Base-by-base conservation (phyloP, 768 basidiomycete genomes). In the Auriscalpium vulgare region DNA sequence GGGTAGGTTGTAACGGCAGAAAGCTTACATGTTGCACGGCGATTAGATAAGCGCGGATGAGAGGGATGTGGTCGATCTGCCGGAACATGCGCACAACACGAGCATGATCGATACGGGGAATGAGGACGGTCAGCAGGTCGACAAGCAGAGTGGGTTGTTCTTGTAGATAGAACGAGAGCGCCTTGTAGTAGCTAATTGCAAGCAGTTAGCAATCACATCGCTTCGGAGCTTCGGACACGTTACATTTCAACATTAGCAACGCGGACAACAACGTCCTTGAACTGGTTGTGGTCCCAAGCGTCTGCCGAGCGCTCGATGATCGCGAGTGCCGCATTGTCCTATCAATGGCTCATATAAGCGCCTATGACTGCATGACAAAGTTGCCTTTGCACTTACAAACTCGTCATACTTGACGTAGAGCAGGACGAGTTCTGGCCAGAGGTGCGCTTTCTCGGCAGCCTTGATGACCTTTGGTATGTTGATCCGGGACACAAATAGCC, bases 391-490 rank as follows among this genome's bases (percentile, higher is more conserved):
- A 78, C 85, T 61, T 60, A 87, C 87, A 67, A 85, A 93, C 78
- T 95, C 90, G 67, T 97, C 97, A 65, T 99, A 99, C 73, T 97
- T 97, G 76, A 98, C 87, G 72, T 98, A 99, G 51, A 99, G 74
- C 82, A 95, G 98, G 37, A 99, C 95, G 11, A 99, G 83, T 69
- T 98, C 95, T 10, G 95, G 87, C 97, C 97, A 99, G 47, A 99
- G 82, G 63, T 98, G 97, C 17, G 93, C 94, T 65, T 88, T 90
- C 76, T 98, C 95, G 3, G 95, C 84, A 10, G 94, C 92, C 73
- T 87, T 88, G 77, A 98, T 94, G 65, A 97, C 95, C 82, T 99
- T 98, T 51, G 97, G 97, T 64, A 99, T 97, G 74, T 99, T 97
- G 79, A 95, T 94, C 53, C 95, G 88, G 38, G 91, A 83, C 36